Conservation (phyloP, 1,284 basidiomycete genomes). For the Coniferiporia weirii region DNA sequence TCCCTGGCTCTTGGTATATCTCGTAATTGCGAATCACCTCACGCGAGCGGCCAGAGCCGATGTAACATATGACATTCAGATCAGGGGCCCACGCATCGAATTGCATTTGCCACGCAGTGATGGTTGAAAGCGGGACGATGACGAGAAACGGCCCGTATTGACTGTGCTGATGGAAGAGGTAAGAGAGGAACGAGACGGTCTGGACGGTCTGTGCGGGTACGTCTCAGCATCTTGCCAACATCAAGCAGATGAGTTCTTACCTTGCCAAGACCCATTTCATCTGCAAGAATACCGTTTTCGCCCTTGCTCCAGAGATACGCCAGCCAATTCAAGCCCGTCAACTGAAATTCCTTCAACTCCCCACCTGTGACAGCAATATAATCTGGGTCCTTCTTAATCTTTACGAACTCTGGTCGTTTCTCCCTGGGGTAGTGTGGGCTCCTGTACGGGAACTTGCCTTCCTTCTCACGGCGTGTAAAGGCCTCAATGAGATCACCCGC, state of each 20-base stretch:
- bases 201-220: constrained; percentile 72
- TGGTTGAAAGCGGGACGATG: constrained; percentile 96
- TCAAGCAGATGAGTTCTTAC: constrained; percentile 30
- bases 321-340: constrained; percentile 98
- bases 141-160: constrained; percentile 98
- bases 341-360: constrained; percentile 94
- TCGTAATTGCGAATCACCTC: constrained; percentile 92
- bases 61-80: constrained; percentile 95
- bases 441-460: constrained; percentile 83
- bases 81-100: constrained; percentile 96
- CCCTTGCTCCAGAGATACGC: constrained; percentile 94
- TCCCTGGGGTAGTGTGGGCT: constrained; percentile 67
- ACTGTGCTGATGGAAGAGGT: constrained; percentile 88
- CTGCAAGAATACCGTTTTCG: constrained; percentile 96
- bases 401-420: constrained; percentile 77
- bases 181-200: constrained; percentile 93
- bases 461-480: constrained; percentile 75
- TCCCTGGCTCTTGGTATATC: constrained; percentile 62
- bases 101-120: constrained; percentile 97
- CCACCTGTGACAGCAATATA: constrained; percentile 81
- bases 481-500: constrained; percentile 75
- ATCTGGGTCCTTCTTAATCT: constrained; percentile 87
- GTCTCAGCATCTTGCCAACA: constrained; percentile 18
- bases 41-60: constrained; percentile 84
- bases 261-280: constrained; percentile 99